These are phyloP conservation scores for Cyclospora cayetanensis DNA, from an alignment of 169 alveolate species.

Conservation along the genomic window DNA sequence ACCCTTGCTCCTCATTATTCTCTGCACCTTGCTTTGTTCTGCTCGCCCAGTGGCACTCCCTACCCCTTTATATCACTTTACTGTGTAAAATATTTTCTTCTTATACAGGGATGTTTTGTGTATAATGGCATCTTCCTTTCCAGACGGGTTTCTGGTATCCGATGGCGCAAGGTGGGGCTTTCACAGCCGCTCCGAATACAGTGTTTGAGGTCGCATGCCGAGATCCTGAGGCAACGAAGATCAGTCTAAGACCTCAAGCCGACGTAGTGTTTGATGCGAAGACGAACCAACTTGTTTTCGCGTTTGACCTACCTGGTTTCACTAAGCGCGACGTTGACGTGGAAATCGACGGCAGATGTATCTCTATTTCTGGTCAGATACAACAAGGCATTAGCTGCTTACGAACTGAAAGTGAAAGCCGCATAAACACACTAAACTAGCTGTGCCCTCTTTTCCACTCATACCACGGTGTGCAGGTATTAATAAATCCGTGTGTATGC, in stretches of 20 bases:
- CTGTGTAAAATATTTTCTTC: neutral
- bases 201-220: constrained; percentile 63
- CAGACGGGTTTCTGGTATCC: constrained; percentile 73
- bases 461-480: too few species aligned
- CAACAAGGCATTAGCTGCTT: too few species aligned
- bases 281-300: constrained; percentile 21
- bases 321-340: constrained; percentile 42
- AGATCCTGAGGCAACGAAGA: constrained; percentile 58
- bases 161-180: constrained; percentile 18
- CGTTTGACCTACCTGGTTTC: constrained; percentile 67
- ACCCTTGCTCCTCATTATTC: too few species aligned
- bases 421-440: too few species aligned
- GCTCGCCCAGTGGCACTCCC: too few species aligned
- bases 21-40: too few species aligned
- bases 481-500: too few species aligned
- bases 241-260: constrained; percentile 52
- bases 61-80: neutral
- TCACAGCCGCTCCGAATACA: constrained; percentile 66
- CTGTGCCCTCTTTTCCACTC: too few species aligned
- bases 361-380: constrained; percentile 55
- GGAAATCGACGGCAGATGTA: constrained; percentile 57
- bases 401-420: too few species aligned
- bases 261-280: constrained; percentile 57
- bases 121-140: too few species aligned
- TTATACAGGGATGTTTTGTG: too few species aligned